Evolutionary conservation across 1,139 yeast species (phyloP).

Genomic region (Arxiozyma telluris): DNA sequence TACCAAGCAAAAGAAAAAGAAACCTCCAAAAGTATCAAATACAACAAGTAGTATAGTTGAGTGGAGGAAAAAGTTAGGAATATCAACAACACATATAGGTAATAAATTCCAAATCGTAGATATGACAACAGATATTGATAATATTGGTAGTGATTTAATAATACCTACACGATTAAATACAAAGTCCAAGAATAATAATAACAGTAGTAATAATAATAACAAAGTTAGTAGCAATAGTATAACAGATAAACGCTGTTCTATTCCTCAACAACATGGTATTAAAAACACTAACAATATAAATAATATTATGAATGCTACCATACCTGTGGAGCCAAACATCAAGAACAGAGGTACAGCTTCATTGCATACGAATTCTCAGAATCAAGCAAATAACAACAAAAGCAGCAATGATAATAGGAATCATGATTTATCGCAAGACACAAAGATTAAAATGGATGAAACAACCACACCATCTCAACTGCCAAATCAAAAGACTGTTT

Average conservation of each 20-base stretch:
- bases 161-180: neutral
- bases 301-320: neutral
- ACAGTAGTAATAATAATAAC: neutral
- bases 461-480: neutral
- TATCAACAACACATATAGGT: slow-evolving; percentile 8
- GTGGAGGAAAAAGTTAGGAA: slow-evolving; percentile 30
- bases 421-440: neutral
- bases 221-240: neutral
- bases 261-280: neutral
- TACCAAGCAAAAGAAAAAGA: slow-evolving; percentile 23
- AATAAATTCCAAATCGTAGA: slow-evolving; percentile 2
- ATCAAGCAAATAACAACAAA: neutral
- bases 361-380: neutral
- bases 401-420: neutral
- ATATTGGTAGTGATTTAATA: slow-evolving; percentile 2
- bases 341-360: neutral
- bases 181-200: neutral
- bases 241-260: too few species aligned
- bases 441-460: neutral
- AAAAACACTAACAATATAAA: neutral
- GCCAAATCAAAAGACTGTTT: neutral
- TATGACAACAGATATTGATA: slow-evolving; percentile 3
- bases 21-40: slow-evolving; percentile 23
- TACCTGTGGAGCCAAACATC: neutral
- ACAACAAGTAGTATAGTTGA: slow-evolving; percentile 31